Evolutionary conservation across 768 basidiomycete genomes (phyloP), one percentile per base, ranked within the genome.

Genomic region (Hortiboletus flavorubellus): DNA sequence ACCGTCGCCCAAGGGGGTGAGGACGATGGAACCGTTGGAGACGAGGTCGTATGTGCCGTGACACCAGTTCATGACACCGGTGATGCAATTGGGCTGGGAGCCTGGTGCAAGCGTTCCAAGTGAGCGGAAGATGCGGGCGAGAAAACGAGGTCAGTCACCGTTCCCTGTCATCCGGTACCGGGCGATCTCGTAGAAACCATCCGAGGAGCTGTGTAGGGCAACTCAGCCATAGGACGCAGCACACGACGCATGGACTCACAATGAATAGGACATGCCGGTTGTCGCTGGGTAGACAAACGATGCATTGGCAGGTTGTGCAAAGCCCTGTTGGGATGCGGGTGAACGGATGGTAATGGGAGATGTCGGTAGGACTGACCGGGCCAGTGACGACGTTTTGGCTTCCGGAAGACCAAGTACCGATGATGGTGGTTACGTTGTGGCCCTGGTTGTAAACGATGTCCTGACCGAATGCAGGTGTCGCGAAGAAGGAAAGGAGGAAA

Each of bases 121-220:
- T 59, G 44, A 56, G 31, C 11, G 11, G 9, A 9, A 9, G 26
- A 31, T 38, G 9, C 12, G 38, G 23, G 46, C 37, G 29, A 51
- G 42, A 8, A 6, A 15, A 33, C 23, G 35, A 45, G 35, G 34
- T 16, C 4, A 1, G 35, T 34, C 55, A 92, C 93, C 95, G 72
- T 99, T 99, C 53, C 85, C 76, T 39, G 75, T 79, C 75, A 95
- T 95, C 50, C 94, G 84, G 73, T 97, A 99, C 62, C 92, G 87
- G 21, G 93, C 83, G 68, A 92, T 80, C 71, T 99, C 97, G 60
- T 89, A 99, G 75, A 75, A 90, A 11, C 87, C 86, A 55, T 87
- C 83, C 37, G 73, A 68, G 49, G 89, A 80, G 75, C 91, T 93
- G 34, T 11, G 8, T 5, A 7, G 5, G 12, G 8, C 10, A 7